A percentile compares a stretch with the other conserved stretches of the same genome.
phyloP scores from a whole-genome alignment of 2,329 filamentous ascomycete species.

The Cylindrodendrum hubeiense region DNA sequence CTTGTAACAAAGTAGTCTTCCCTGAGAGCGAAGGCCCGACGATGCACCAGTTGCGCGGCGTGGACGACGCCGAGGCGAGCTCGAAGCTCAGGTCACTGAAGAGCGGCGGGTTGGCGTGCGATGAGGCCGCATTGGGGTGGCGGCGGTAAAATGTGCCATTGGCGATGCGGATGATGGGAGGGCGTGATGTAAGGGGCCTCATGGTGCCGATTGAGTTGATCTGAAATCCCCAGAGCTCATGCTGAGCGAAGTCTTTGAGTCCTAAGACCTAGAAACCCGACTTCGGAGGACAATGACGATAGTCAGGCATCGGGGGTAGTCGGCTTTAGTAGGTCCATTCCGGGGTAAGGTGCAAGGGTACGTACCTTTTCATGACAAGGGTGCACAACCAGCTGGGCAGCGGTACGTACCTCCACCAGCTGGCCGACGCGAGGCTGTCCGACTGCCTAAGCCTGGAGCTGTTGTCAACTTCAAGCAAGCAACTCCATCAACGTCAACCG shows the following conservation, averaged over 20 bases:
- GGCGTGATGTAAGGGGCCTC: conserved; percentile 54
- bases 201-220: conserved; percentile 41
- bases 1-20: conserved; percentile 85
- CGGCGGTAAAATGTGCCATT: conserved; percentile 88
- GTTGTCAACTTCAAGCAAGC: conserved; percentile 22
- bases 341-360: conserved; percentile 25
- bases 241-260: conserved; percentile 8
- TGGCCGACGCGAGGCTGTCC: conserved; percentile 44
- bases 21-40: conserved; percentile 83
- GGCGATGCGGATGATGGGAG: conserved; percentile 77
- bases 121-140: conserved; percentile 69
- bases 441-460: conserved; percentile 40
- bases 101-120: conserved; percentile 75
- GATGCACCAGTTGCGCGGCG: conserved; percentile 81
- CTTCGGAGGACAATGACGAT: conserved; percentile 30
- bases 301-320: conserved; percentile 23
- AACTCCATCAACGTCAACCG: conserved; percentile 30
- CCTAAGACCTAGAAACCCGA: conserved; percentile 23
- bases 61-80: conserved; percentile 68
- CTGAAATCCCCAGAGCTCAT: conserved; percentile 19
- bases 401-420: conserved; percentile 36
- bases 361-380: conserved; percentile 26
- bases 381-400: background rate
- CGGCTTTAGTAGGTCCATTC: too few relatives aligned
- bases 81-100: conserved; percentile 79